Evolutionary conservation across 805 yeast species (phyloP).

Genomic region (Starmerella roubikii): DNA sequence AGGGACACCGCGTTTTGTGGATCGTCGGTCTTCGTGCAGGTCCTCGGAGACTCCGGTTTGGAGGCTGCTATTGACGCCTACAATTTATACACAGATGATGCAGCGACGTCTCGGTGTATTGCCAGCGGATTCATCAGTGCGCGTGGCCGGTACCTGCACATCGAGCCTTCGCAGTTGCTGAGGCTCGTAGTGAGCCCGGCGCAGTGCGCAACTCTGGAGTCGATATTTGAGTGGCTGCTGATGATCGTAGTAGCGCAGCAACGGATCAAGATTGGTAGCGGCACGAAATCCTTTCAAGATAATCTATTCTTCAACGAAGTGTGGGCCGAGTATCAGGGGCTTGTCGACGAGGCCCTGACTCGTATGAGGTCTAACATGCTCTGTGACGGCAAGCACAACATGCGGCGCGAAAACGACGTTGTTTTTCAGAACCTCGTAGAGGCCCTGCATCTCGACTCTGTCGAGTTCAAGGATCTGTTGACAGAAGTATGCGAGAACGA

Average conservation of each 20-base stretch:
- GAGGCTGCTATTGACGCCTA: not conserved
- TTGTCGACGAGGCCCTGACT: constrained; percentile 6
- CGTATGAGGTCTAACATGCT: not conserved
- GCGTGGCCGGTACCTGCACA: not conserved
- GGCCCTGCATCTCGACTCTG: constrained; percentile 2
- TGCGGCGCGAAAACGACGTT: not conserved
- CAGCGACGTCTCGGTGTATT: too few species aligned
- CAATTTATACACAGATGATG: too few species aligned
- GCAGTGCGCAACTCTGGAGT: constrained; percentile 11
- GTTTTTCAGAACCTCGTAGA: not conserved
- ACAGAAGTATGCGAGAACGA: too few species aligned
- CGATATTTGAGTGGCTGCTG: constrained; percentile 9
- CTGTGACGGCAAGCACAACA: not conserved
- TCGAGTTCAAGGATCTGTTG: not conserved
- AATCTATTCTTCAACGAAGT: constrained; percentile 8
- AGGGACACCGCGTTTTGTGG: constrained; percentile 12
- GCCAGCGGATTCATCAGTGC: not conserved
- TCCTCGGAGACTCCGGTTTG: constrained; percentile 1
- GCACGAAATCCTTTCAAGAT: constrained; percentile 1
- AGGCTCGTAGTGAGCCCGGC: constrained; percentile 1
- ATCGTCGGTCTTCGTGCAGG: constrained; percentile 5
- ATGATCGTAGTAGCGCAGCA: constrained; percentile 1
- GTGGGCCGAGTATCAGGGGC: constrained; percentile 12
- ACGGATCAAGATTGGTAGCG: constrained; percentile 2
- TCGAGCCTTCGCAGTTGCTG: not conserved